Evolutionary conservation across 2,329 filamentous ascomycete species (phyloP), one percentile per base, ranked within the genome.

Genomic region (Fusarium equiseti): DNA sequence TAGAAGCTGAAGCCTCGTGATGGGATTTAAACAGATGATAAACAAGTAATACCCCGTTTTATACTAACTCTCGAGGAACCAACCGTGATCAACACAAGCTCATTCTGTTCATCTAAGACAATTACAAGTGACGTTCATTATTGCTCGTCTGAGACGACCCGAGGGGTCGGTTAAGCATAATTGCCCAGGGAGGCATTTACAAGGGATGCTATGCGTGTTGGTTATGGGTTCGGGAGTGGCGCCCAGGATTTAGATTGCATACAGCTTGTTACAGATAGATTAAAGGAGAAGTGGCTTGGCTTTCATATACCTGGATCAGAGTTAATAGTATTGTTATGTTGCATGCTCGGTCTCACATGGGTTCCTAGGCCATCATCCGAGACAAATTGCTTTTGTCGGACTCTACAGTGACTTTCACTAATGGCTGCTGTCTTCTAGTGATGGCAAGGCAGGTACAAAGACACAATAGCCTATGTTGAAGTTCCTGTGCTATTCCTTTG

Each of bases 121-220:
- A 9, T 18, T 22, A 20, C 48, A 44, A n/a, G 8, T 20, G 16
- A 49, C 13, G 7, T 27, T 45, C 9, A 45, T 40, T 31, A 49
- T 42, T 40, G 20, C 40, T 46, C 44, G 32, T 45, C 29, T 32
- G 29, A 27, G n/a, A 55, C 13, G 32, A 40, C 58, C 53, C 53
- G 22, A 43, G 44, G 27, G 43, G 20, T 45, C n/a, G 63, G 59
- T 35, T 24, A 32, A 31, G 15, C n/a, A 51, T 27, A 26, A 44
- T 46, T 40, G 22, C 51, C 60, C 53, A 43, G 40, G 38, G n/a
- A 55, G 46, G 49, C 56, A 48, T 18, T 13, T 54, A 12, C 68
- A 71, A 35, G 67, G 68, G 18, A 22, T 27, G 42, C 46, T 10
- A 49, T 38, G 44, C 20, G 22, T 44, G 53, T 49, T 32, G 43